Evolutionary conservation across 1,284 basidiomycete genomes (phyloP), one percentile per base, ranked within the genome.

Genomic region (Fomes fomentarius): DNA sequence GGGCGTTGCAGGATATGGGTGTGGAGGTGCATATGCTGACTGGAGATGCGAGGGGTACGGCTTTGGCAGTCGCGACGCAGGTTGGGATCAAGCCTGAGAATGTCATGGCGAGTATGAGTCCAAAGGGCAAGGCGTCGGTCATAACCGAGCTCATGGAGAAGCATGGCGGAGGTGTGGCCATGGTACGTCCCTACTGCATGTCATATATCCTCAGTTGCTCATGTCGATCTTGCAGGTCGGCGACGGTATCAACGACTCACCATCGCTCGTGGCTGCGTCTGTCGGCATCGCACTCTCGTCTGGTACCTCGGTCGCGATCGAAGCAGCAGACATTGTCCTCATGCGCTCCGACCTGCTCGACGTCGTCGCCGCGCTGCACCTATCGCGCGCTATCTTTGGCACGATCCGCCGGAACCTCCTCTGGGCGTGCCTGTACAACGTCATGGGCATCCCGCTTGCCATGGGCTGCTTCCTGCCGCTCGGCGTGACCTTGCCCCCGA

Each of bases 181-280:
- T 97, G 94, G 95, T 92, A 62, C 58, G 83, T 72, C 19, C 46
- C 33, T 40, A 34, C 11, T n/a, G 8, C 11, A 38, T 21, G 7
- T 12, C 9, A 21, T 19, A 19, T 24, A 52, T 26, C 40, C 54
- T 58, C 26, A 40, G 49, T 40, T 14, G 24, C 38, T 11, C 3
- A 4, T 8, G 12, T 37, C 17, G 35, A 17, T 45, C 44, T 45
- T 48, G 35, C 57, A 95, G 94, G 94, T 99, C 44, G 97, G 97
- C 19, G 97, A 99, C 71, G 97, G 97, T 17, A 97, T 99, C 76
- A 99, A 99, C 71, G 97, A 99, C 70, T 96, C 95, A 0, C 96
- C 96, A 0, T 97, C 96, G 1, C 86, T 99, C 1, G 96, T 96
- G 15, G 93, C 92, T 2, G 93, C 96, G 0, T 93, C 94, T 2